These are phyloP conservation scores for Cyamopsis tetragonoloba DNA, from an alignment of 306 rosid species.

Conservation along the genomic window DNA sequence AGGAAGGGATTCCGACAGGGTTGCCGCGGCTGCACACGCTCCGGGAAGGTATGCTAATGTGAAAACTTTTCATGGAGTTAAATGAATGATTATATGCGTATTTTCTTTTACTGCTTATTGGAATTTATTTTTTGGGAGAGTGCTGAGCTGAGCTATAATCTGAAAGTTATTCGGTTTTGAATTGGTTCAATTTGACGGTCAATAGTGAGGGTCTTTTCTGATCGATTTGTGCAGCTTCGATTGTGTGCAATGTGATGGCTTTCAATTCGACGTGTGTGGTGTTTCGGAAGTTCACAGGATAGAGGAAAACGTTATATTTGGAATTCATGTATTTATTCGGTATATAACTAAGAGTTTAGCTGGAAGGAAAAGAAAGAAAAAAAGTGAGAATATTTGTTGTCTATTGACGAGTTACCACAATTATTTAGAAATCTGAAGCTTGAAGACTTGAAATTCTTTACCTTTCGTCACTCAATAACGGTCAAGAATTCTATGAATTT, in stretches of 20 bases:
- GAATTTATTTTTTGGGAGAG: not conserved
- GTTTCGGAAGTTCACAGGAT: conserved; percentile 1
- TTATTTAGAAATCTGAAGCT: not conserved
- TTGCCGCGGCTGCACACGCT: conserved; percentile 83
- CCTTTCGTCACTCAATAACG: not conserved
- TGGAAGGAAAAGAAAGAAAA: not conserved
- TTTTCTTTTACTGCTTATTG: not conserved
- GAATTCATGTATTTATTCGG: not conserved
- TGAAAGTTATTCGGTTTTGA: conserved; percentile 5
- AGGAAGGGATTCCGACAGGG: conserved; percentile 80
- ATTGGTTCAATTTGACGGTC: not conserved
- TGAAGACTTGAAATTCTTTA: not conserved
- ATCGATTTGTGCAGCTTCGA: not conserved
- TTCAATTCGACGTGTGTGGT: not conserved
- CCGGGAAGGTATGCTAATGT: conserved; percentile 63
- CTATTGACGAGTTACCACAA: not conserved
- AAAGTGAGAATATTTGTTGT: not conserved
- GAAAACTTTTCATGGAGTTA: conserved; percentile 4
- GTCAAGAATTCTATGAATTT: not conserved
- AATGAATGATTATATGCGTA: not conserved
- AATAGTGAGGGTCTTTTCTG: not conserved
- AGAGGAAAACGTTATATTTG: not conserved
- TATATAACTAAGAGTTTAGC: not conserved
- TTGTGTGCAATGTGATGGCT: not conserved
- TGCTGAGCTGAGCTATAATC: conserved; percentile 2